Conservation (phyloP, 768 basidiomycete species). For the Podaxis sp. region DNA sequence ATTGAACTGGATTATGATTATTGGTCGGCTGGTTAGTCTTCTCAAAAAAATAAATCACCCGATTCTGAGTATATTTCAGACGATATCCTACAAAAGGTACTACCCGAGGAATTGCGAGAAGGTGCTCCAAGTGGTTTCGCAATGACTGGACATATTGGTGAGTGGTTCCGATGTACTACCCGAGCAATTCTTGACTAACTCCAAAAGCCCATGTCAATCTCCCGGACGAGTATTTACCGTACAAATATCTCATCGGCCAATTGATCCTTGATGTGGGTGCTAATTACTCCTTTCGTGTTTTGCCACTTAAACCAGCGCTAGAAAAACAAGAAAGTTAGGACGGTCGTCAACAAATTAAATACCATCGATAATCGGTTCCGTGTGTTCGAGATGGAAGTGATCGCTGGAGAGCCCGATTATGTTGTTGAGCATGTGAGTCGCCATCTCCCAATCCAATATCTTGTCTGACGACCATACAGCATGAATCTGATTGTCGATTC, state of each 20-base stretch:
- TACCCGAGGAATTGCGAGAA: conserved; percentile 74
- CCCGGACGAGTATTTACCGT: conserved; percentile 85
- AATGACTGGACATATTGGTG: conserved; percentile 87
- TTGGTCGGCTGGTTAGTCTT: conserved; percentile 73
- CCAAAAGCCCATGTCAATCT: conserved; percentile 85
- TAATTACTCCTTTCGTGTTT: not conserved
- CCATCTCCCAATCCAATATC: not conserved
- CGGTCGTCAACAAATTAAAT: conserved; percentile 94
- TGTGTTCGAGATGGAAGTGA: conserved; percentile 93
- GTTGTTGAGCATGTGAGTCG: conserved; percentile 80
- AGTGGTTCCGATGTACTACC: conserved; percentile 15
- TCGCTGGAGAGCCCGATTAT: conserved; percentile 88
- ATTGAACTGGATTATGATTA: conserved; percentile 77
- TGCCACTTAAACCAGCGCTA: conserved; percentile 23
- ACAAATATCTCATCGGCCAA: conserved; percentile 87
- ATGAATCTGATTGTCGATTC: conserved; percentile 83
- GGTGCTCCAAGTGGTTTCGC: conserved; percentile 87
- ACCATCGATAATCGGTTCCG: conserved; percentile 83
- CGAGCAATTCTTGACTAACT: not conserved
- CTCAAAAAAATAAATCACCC: not conserved
- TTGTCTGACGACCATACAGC: conserved; percentile 35
- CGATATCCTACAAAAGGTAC: conserved; percentile 76
- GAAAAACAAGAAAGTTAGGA: conserved; percentile 84
- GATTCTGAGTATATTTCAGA: conserved; percentile 40
- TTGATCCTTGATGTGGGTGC: conserved; percentile 80